Base-by-base conservation (phyloP, 73 alveolate species). In the Chromera velia region DNA sequence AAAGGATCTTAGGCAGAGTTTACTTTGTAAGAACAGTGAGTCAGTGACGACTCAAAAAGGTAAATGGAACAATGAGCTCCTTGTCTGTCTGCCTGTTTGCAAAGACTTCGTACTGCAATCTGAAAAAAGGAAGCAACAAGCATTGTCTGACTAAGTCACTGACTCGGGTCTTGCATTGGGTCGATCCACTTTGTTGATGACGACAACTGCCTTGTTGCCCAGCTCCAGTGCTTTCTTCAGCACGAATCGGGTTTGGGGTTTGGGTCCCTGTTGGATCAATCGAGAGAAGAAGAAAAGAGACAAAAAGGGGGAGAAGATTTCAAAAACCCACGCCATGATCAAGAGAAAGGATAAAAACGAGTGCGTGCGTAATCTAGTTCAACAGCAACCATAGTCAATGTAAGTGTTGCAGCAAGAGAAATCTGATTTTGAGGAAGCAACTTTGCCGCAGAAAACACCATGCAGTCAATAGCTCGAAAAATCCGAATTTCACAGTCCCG, bases 221-320 rank as follows among this genome's bases (percentile, higher is more conserved):
- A 70, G 34, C 80, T 80, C 70, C 80, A 80, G 70, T 26, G 86
- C 86, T 28, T 80, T 75, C 74, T 77, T 69, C 74, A 80, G 63
- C 13, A 80, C 86, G 48, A 80, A 80, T 55, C 70, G 69, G 19
- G 86, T 80, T 72, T 80, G 86, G 34, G 86, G 86, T 80, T 66
- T 80, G 32, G 86, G 86, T 29, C 86, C 86, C 32, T 80, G 80
- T 80, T 69, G 73, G 33, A 55, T 30, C n/a, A n/a, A n/a, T n/a
- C n/a, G n/a, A n/a, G n/a, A n/a, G n/a, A n/a, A n/a, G n/a, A n/a
- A n/a, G n/a, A n/a, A n/a, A n/a, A n/a, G n/a, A n/a, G n/a, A n/a
- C n/a, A n/a, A n/a, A n/a, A n/a, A n/a, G n/a, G n/a, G n/a, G n/a
- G n/a, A n/a, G n/a, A n/a, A n/a, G n/a, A n/a, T n/a, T n/a, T n/a